Evolutionary conservation across 2,329 filamentous ascomycete species (phyloP), one percentile per base, ranked within the genome.

Genomic region (Pyrenophora tritici-repentis): DNA sequence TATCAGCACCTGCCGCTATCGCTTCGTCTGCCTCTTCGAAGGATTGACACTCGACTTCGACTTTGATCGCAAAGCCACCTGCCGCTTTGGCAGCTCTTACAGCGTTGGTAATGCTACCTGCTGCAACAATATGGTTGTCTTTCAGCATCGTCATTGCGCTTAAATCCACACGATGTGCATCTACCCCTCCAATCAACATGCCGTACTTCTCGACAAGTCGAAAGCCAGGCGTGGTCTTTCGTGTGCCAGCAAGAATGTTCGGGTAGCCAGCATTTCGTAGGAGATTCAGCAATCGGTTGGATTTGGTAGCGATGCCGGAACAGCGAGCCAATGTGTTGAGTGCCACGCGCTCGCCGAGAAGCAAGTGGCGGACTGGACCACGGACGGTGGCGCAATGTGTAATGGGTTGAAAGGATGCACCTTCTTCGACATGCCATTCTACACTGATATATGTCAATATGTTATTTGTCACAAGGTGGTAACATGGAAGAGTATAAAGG

Each of bases 151-250:
- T 92, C 94, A 99, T 97, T 59, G 87, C 84, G 72, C 73, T 77
- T 2, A 99, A 80, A 73, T 99, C 94, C 76, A 96, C 90, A 26
- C 94, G 82, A 74, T 99, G 94, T 2, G 87, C 85, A 75, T 99
- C 94, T 13, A 91, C 92, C 9, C 94, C 94, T 49, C 93, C 94
- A 13, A 96, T 88, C 17, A 97, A 79, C 88, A 99, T 97, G 62
- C 91, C 94, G 75, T 99, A 99, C 78, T 99, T 99, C 76, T 99
- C 94, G 8, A 97, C 92, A 4, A 97, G 78, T 9, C 94, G 83
- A 77, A 97, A 99, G 0, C 94, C 94, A 0, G 94, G 94, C 0
- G 94, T 99, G 0, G 94, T 99, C 80, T 99, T 99, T 70, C 94
- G 84, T 38, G 94, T 99, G 36, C 94, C 94, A 0, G 94, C 93